Evolutionary conservation across 2,329 filamentous ascomycete species (phyloP).

Genomic region (Colletotrichum aenigma): DNA sequence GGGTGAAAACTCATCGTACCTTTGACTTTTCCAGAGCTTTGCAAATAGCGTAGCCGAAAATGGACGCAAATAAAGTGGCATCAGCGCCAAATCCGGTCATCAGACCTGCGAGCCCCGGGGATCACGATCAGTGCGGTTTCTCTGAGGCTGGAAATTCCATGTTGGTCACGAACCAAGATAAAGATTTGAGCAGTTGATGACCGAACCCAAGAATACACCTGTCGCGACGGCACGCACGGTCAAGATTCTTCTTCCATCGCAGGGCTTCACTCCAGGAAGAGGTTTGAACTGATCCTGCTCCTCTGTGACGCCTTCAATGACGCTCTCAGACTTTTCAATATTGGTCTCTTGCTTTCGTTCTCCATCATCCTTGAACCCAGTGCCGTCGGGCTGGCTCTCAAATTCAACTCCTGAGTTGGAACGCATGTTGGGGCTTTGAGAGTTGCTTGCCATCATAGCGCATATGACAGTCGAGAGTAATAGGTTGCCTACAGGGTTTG

Average conservation of each 20-base stretch:
- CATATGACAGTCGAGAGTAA: not conserved
- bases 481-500: not conserved
- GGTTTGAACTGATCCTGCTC: not conserved
- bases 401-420: not conserved
- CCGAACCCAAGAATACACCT: accelerated
- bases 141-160: accelerated
- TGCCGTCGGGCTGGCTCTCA: not conserved
- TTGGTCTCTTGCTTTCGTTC: not conserved
- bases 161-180: not conserved
- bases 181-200: not conserved
- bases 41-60: not conserved
- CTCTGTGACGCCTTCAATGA: not conserved
- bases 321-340: not conserved
- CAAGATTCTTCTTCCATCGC: not conserved
- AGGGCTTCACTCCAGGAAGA: not conserved
- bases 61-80: not conserved
- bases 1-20: not conserved
- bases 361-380: not conserved
- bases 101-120: accelerated
- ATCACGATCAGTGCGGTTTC: not conserved
- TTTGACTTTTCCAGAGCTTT: not conserved
- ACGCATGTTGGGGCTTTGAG: not conserved
- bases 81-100: not conserved
- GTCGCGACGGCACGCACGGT: not conserved
- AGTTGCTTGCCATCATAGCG: not conserved